A percentile compares a stretch with the other conserved stretches of the same genome.
These are phyloP conservation scores for Tuber umbilicatum DNA, from an alignment of 495 filamentous ascomycete genomes.

Conservation along the genomic window DNA sequence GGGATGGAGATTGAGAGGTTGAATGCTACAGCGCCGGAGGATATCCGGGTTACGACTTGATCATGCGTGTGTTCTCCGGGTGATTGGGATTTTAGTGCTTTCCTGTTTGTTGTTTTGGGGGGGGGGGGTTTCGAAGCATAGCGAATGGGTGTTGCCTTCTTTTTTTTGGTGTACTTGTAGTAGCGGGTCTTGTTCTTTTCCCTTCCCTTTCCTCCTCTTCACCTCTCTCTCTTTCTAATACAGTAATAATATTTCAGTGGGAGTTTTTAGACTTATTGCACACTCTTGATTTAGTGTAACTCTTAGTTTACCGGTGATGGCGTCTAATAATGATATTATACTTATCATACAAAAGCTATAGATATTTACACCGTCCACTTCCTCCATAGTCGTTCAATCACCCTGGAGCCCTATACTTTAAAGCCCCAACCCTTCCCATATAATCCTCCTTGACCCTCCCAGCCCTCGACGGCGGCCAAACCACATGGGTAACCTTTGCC, in stretches of 20 bases:
- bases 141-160: conserved; percentile 43
- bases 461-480: conserved; percentile 46
- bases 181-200: background rate
- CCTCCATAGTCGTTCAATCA: background rate
- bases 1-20: conserved; percentile 66
- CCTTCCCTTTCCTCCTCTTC: background rate
- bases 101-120: conserved; percentile 14
- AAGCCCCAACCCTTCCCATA: conserved; percentile 46
- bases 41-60: conserved; percentile 53
- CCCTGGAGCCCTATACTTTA: conserved; percentile 20
- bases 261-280: background rate
- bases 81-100: conserved; percentile 15
- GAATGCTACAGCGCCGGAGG: conserved; percentile 52
- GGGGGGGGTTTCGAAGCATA: background rate
- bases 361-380: background rate
- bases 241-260: background rate
- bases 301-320: background rate
- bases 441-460: conserved; percentile 43
- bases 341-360: background rate
- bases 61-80: conserved; percentile 23
- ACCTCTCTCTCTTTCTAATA: background rate
- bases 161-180: background rate
- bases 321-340: background rate
- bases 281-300: background rate
- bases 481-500: conserved; percentile 48